Evolutionary conservation across 352 stramenopile species (phyloP), one percentile per base, ranked within the genome.

Genomic region (Pythium plurisporium): DNA sequence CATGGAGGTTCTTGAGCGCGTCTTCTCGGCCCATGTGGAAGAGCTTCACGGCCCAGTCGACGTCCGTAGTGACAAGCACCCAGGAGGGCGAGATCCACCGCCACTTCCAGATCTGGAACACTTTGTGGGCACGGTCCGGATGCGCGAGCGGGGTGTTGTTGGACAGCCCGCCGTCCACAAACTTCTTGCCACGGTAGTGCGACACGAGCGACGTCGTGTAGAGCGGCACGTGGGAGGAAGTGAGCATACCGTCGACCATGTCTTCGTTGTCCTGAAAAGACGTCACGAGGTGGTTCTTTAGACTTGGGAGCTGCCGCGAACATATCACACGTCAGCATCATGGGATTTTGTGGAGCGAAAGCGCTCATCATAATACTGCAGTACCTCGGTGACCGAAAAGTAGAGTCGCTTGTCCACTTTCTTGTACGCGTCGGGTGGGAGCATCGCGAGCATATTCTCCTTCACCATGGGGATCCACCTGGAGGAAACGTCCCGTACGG

Each of bases 51-150:
- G 81, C 83, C 83, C 83, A 90, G 56, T 87, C 80, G 5, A 76
- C 72, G 57, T 82, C 79, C 2, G 80, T 93, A 19, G 76, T 90
- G 47, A 93, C 75, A 25, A 91, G 72, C 15, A 93, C 33, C 80
- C 80, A 93, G 34, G 81, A 78, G 14, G 82, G 82, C 33, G 65
- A 71, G 66, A 93, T 78, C 74, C 80, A 87, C 47, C 82, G 79
- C 82, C 82, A 91, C 46, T 89, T 87, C 73, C 79, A 86, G 69
- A 93, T 86, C 64, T 93, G 80, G 49, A 93, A 86, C 52, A 91
- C 79, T 54, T 89, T 87, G 62, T 87, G 71, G 15, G 80, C 70
- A 23, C 61, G 56, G 9, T 86, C 64, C 2, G 71, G 79, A 50
- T 83, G 70, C 46, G 68, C 68, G 20, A 91, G 62, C 31, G 80